Evolutionary conservation across 768 basidiomycete species (phyloP), one percentile per base, ranked within the genome.

Genomic region (Calocera cornea): DNA sequence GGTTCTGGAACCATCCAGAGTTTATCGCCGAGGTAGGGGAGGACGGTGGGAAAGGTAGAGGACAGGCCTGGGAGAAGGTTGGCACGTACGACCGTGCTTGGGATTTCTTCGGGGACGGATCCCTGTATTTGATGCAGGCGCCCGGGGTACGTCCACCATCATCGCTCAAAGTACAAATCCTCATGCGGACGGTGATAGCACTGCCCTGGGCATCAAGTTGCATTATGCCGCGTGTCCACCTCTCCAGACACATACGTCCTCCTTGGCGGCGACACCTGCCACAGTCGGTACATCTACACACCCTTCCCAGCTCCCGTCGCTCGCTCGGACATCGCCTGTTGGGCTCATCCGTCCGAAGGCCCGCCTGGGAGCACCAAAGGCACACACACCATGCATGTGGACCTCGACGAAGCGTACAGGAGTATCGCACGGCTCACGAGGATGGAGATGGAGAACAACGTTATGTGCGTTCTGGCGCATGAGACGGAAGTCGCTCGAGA

Each of bases 381-480:
- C 19, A 8, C 44, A 10, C 54, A 60, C 16, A 60, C 54, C 8
- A 60, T 60, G 54, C 54, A 60, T 27, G 31, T 16, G 3, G 54
- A 60, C 54, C 54, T 60, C 27, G 24, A 11, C 10, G 5, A 60
- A 19, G 54, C 54, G 19, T 60, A 60, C 31, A 12, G 19, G 27
- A 29, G 27, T 10, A 60, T 60, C 24, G 54, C 54, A 5, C 11
- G 54, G 14, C 54, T 60, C 27, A 60, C 54, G 54, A 12, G 54
- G 54, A 60, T 60, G 54, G 54, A 60, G 19, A 60, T 60, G 54
- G 54, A 60, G 31, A 27, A 60, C 14, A 60, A 60, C 19, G 54
- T 60, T 2, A 27, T 60, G 27, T 29, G 54, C 31, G 54, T 60
- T 16, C 7, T 60, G 54, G 54, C 54, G 54, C 54, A 60, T 27